Base-by-base conservation (phyloP, 805 yeast species). In the Nakazawaea peltata region DNA sequence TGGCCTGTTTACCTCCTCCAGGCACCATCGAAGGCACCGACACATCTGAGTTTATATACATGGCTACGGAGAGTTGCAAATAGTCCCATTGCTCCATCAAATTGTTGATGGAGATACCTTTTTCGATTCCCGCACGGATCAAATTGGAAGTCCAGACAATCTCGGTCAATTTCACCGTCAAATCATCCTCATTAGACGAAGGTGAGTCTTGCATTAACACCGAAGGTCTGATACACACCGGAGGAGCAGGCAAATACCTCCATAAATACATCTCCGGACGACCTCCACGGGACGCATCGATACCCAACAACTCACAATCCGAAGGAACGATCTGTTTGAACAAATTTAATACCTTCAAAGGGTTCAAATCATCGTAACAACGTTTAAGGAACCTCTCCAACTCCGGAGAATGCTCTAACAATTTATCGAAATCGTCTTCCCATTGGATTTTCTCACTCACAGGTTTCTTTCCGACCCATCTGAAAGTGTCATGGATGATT, bases 1-100 rank as follows among this genome's bases (percentile, higher is more conserved):
- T 82, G 1, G 76, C 72, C 23, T 79, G 69, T 42, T 74, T 63
- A 14, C 65, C 47, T 19, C 70, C 65, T 19, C 83, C 81, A 2
- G 95, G 95, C 43, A 78, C 55, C 56, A 78, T 68, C 4, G 87
- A 77, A 11, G 88, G 87, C 37, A 80, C 77, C 12, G 88, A 92
- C 21, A 95, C 81, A 59, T 92, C 99, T 1, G 96, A 85, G 56
- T 92, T 92, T 49, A 92, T 92, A 56, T 92, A 92, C 86, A 92
- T 84, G 15, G 98, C 99, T 32, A 92, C 88, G 1, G 95, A 83
- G 34, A 92, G 67, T 59, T 92, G 99, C 45, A 92, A 62, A 54
- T 85, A 92, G 53, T 92, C 99, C 99, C 99, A 92, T 53, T 92
- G 98, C 52, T 90, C 97, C 96, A 92, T 88, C 59, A 92, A 68